Conservation (phyloP, 2,329 filamentous ascomycete species). For the Plenodomus tracheiphilus region DNA sequence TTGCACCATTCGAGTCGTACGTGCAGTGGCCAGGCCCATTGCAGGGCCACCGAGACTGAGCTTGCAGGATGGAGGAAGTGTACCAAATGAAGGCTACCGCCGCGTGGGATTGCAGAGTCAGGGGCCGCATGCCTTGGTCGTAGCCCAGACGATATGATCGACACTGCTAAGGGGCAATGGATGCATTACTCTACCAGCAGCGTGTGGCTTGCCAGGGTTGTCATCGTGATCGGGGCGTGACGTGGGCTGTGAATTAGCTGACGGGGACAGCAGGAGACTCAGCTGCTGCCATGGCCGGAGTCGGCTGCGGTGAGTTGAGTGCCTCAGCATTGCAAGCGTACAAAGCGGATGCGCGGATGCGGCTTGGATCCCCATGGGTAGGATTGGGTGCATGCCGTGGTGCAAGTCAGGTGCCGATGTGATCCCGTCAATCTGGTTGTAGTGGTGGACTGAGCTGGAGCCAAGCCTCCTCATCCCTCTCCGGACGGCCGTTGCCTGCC, state of each 20-base stretch:
- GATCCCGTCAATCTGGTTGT: background rate
- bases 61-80: background rate
- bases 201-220: conserved; percentile 5
- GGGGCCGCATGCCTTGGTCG: conserved; percentile 6
- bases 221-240: background rate
- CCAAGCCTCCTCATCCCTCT: background rate
- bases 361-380: conserved; percentile 15
- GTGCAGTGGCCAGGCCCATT: background rate
- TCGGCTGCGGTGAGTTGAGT: background rate
- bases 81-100: background rate
- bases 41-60: background rate
- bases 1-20: background rate
- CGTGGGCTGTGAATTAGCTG: background rate
- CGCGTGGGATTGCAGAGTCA: conserved; percentile 6
- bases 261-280: background rate
- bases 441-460: background rate
- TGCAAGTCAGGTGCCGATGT: background rate
- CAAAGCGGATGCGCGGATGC: conserved; percentile 13
- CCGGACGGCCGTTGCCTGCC: background rate
- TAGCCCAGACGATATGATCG: conserved; percentile 9
- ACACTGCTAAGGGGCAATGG: conserved; percentile 8
- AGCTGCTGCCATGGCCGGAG: background rate
- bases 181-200: background rate
- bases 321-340: background rate
- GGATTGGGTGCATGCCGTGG: conserved; percentile 6